These are phyloP conservation scores for Euphrasia arctica DNA, from an alignment of 305 asterid genomes.

Conservation along the genomic window DNA sequence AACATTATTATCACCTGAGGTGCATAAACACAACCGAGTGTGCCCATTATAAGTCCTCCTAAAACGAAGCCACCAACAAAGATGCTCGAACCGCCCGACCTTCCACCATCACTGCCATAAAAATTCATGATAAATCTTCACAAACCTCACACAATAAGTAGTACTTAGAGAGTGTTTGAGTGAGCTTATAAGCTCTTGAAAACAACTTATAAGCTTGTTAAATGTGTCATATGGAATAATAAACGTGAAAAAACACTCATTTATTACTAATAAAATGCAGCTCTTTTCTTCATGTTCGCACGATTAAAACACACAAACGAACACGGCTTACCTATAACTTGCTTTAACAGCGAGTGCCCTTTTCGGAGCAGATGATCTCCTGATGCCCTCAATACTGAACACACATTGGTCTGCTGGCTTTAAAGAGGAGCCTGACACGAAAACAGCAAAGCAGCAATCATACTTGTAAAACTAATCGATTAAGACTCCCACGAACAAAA, in stretches of 20 bases:
- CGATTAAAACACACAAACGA: neutral
- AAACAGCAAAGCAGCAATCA: constrained; percentile 7
- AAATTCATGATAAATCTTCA: constrained; percentile 13
- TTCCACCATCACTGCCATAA: constrained; percentile 53
- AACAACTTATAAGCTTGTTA: no score
- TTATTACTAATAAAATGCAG: no score
- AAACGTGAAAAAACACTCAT: no score
- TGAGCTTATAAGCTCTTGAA: no score
- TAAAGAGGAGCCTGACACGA: constrained; percentile 38
- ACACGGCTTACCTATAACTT: constrained; percentile 42
- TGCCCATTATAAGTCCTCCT: constrained; percentile 84
- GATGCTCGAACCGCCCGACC: constrained; percentile 50
- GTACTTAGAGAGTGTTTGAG: no score
- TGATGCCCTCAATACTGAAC: constrained; percentile 31
- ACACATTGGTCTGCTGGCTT: constrained; percentile 36
- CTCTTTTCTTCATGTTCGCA: no score
- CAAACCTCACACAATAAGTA: constrained; percentile 11
- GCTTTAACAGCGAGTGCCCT: constrained; percentile 47
- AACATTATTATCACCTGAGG: constrained; percentile 66
- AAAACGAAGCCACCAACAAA: constrained; percentile 87
- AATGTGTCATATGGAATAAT: no score
- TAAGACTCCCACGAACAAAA: no score
- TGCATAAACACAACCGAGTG: constrained; percentile 84
- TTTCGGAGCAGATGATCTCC: constrained; percentile 39
- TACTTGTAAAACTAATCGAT: neutral